Percentiles rank a stretch among this genome's conserved stretches.
Conservation (phyloP, 306 rosid species). For the Albizia julibrissin region DNA sequence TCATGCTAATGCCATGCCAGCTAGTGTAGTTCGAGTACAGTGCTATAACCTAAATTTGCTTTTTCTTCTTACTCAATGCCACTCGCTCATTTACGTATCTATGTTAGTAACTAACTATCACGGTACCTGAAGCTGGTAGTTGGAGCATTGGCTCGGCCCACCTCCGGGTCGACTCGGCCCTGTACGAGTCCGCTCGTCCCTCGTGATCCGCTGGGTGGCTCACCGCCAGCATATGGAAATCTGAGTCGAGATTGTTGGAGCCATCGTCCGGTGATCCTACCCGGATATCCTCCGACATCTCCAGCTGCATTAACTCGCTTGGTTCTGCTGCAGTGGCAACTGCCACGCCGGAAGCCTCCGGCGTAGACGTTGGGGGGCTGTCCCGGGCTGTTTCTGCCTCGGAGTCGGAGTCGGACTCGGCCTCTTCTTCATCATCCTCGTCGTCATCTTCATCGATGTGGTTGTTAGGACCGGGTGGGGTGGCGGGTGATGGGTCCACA, state of each 20-base stretch:
- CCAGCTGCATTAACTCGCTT: constrained; percentile 81
- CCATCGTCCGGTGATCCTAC: constrained; percentile 85
- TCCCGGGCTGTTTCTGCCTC: constrained; percentile 52
- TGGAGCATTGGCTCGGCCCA: constrained; percentile 46
- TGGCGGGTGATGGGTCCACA: constrained; percentile 27
- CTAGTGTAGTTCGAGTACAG: not conserved
- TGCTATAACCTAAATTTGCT: not conserved
- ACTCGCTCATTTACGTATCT: not conserved
- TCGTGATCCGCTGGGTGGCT: constrained; percentile 33
- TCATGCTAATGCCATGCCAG: not conserved
- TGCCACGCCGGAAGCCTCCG: constrained; percentile 6
- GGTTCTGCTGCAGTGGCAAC: constrained; percentile 38
- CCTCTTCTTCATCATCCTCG: constrained; percentile 48
- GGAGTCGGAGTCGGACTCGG: constrained; percentile 51
- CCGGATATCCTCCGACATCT: constrained; percentile 80
- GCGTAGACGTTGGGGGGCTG: not conserved
- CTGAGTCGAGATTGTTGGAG: constrained; percentile 70
- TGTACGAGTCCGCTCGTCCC: constrained; percentile 38
- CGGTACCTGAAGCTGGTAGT: constrained; percentile 56
- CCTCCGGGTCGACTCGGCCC: constrained; percentile 39
- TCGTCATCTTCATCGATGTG: constrained; percentile 49
- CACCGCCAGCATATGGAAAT: constrained; percentile 62
- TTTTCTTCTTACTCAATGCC: not conserved
- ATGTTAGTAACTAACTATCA: not conserved
- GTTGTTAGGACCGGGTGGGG: constrained; percentile 6